phyloP scores from a whole-genome alignment of 2,329 filamentous ascomycete genomes.

The Didymellaceae sp. region DNA sequence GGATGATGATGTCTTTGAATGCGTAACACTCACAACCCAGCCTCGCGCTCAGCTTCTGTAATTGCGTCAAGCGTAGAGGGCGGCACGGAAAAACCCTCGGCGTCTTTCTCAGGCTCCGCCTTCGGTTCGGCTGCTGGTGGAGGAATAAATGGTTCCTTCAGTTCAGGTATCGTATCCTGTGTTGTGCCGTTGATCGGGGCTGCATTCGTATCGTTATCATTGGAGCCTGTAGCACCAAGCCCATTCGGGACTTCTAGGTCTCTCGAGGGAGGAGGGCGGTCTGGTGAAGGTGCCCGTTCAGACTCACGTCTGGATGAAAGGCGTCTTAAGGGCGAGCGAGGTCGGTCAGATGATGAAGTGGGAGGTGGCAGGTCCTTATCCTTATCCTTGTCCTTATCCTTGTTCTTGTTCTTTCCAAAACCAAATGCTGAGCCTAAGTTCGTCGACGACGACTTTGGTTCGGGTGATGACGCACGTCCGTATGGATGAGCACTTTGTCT shows the following conservation, averaged over 20 bases:
- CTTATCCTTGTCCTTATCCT: constrained; percentile 58
- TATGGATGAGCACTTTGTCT: constrained; percentile 51
- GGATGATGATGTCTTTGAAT: background rate
- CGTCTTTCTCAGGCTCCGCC: constrained; percentile 63
- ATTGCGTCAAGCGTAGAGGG: constrained; percentile 65
- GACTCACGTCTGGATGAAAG: constrained; percentile 39
- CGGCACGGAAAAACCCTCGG: constrained; percentile 79
- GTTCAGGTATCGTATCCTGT: constrained; percentile 44
- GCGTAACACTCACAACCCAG: constrained; percentile 42
- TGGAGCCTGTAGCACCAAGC: constrained; percentile 18
- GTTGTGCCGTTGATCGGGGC: constrained; percentile 39
- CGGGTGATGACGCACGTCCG: constrained; percentile 51
- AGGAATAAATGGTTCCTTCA: constrained; percentile 47
- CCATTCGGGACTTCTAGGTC: constrained; percentile 43
- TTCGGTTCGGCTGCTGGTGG: constrained; percentile 30
- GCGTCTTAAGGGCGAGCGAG: constrained; percentile 41
- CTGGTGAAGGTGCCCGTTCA: constrained; percentile 44
- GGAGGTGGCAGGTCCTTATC: constrained; percentile 58
- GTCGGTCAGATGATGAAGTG: constrained; percentile 37
- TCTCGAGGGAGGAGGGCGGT: constrained; percentile 35
- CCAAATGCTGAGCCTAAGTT: constrained; percentile 65
- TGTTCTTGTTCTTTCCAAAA: constrained; percentile 70
- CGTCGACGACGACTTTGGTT: constrained; percentile 59
- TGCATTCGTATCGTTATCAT: constrained; percentile 25
- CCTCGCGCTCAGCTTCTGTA: constrained; percentile 74